Conservation (phyloP, 768 basidiomycete species). For the Pseudohyphozyma bogoriensis region DNA sequence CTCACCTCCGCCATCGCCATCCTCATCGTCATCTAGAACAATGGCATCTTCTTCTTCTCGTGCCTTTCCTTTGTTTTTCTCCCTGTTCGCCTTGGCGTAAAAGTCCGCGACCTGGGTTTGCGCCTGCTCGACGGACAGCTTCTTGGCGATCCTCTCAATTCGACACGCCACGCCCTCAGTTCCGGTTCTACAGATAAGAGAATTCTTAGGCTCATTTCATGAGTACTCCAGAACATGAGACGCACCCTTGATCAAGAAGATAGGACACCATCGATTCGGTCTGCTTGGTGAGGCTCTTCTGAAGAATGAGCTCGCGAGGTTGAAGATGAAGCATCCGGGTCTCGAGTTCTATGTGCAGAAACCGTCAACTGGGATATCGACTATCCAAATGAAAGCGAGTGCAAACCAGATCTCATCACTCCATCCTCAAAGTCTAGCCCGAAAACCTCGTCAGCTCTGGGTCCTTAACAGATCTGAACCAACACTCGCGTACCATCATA, state of each 20-base stretch:
- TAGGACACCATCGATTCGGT: constrained; percentile 68
- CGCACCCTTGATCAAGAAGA: constrained; percentile 42
- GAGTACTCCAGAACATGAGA: constrained; percentile 35
- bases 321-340: constrained; percentile 76
- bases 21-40: constrained; percentile 40
- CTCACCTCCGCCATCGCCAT: not conserved
- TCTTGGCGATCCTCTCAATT: constrained; percentile 19
- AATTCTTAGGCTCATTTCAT: constrained; percentile 41
- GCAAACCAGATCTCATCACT: constrained; percentile 49
- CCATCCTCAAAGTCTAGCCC: constrained; percentile 47
- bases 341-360: constrained; percentile 66
- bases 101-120: constrained; percentile 6
- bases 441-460: too few species aligned
- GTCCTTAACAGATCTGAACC: not conserved
- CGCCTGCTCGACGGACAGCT: constrained; percentile 2
- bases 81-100: constrained; percentile 1
- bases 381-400: too few species aligned
- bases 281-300: constrained; percentile 50
- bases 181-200: constrained; percentile 1
- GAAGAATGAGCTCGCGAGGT: constrained; percentile 57
- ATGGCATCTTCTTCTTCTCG: constrained; percentile 14
- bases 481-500: constrained; percentile 60
- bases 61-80: not conserved
- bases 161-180: constrained; percentile 5
- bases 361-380: too few species aligned